Conservation (phyloP, 306 rosid genomes). For the Sindora glabra region DNA sequence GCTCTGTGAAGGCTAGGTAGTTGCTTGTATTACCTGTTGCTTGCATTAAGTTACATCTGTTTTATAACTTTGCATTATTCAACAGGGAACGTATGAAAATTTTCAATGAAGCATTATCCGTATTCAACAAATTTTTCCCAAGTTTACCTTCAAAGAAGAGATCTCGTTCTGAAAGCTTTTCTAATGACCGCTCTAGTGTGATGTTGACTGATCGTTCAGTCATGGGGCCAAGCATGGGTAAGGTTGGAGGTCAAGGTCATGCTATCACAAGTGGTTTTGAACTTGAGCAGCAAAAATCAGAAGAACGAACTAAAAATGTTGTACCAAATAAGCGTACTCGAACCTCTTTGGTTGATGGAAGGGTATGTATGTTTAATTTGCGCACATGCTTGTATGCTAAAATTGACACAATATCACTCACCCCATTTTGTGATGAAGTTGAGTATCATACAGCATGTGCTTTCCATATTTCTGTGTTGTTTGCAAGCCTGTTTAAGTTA, state of each 20-base stretch:
- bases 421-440: conserved; percentile 4
- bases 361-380: conserved; percentile 40
- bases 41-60: conserved; percentile 17
- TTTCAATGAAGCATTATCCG: conserved; percentile 72
- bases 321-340: conserved; percentile 89
- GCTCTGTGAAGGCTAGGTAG: conserved; percentile 79
- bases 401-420: background rate
- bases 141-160: conserved; percentile 81
- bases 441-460: conserved; percentile 16
- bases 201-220: conserved; percentile 64
- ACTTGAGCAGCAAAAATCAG: conserved; percentile 82
- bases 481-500: conserved; percentile 10
- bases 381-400: background rate
- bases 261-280: conserved; percentile 60
- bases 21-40: conserved; percentile 31
- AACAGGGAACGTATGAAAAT: conserved; percentile 73
- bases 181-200: conserved; percentile 58
- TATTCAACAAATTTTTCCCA: conserved; percentile 75
- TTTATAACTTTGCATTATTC: conserved; percentile 29
- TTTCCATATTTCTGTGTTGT: conserved; percentile 14
- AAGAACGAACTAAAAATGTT: conserved; percentile 63
- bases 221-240: conserved; percentile 55
- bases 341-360: conserved; percentile 82
- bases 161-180: conserved; percentile 74
- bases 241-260: conserved; percentile 80